Conservation (phyloP, 2,329 filamentous ascomycete genomes). For the Venturia nashicola region DNA sequence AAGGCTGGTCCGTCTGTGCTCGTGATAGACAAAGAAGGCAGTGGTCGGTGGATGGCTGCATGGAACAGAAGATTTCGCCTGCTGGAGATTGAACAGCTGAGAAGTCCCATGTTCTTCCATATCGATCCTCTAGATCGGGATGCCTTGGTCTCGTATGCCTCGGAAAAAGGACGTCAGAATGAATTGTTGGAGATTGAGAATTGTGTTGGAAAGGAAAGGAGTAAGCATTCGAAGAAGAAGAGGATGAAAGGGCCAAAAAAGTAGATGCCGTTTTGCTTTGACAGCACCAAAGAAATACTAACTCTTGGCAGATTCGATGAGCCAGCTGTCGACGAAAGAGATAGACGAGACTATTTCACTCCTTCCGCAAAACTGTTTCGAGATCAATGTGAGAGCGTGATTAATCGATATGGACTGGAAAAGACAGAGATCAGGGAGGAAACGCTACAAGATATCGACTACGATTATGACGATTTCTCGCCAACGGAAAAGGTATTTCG, state of each 20-base stretch:
- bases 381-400: conserved; percentile 28
- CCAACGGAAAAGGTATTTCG: conserved; percentile 48
- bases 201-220: conserved; percentile 68
- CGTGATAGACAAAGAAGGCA: conserved; percentile 53
- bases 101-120: conserved; percentile 77
- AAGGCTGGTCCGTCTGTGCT: conserved; percentile 33
- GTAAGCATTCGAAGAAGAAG: conserved; percentile 65
- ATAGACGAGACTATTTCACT: conserved; percentile 34
- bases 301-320: not conserved
- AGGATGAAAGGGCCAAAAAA: conserved; percentile 31
- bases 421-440: conserved; percentile 45
- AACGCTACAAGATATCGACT: conserved; percentile 48
- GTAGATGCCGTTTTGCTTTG: conserved; percentile 26
- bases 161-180: conserved; percentile 44
- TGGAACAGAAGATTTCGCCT: conserved; percentile 60
- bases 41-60: conserved; percentile 50
- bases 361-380: conserved; percentile 29
- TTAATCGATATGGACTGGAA: conserved; percentile 34
- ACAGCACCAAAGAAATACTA: not conserved
- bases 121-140: conserved; percentile 65
- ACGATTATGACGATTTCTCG: conserved; percentile 22
- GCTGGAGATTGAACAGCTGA: conserved; percentile 57
- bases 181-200: conserved; percentile 49
- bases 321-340: conserved; percentile 15
- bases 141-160: conserved; percentile 56